A percentile compares a stretch with the other conserved stretches of the same genome.
These are phyloP conservation scores for Phytophthora hibernalis DNA, from an alignment of 352 stramenopile genomes.

Conservation along the genomic window DNA sequence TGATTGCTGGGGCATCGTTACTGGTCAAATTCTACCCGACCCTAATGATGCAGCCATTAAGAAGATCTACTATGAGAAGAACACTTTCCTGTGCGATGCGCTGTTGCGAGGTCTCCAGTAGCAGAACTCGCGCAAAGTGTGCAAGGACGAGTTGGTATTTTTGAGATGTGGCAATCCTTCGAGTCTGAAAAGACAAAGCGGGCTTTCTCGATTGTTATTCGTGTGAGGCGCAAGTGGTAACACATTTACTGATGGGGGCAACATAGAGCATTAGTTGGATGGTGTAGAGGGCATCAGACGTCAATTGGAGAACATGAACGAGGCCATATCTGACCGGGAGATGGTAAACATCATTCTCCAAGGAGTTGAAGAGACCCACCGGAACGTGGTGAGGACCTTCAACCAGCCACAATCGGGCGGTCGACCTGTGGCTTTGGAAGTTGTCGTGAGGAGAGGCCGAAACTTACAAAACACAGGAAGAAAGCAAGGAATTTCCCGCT, in stretches of 20 bases:
- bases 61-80: neutral
- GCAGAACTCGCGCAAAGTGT: constrained; percentile 1
- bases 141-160: neutral
- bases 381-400: constrained; percentile 1
- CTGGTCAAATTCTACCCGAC: neutral
- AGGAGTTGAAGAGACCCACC: constrained; percentile 1
- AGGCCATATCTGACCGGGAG: neutral
- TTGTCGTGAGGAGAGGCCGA: neutral
- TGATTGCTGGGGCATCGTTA: neutral
- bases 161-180: constrained; percentile 14
- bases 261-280: constrained; percentile 10
- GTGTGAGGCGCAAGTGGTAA: neutral
- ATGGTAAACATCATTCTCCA: constrained; percentile 9
- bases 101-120: neutral
- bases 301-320: constrained; percentile 10
- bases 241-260: neutral
- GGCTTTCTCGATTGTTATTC: neutral
- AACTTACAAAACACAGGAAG: neutral
- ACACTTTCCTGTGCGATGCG: neutral
- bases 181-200: constrained; percentile 10
- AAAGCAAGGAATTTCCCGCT: neutral
- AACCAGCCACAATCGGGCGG: neutral
- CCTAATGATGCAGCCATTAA: neutral
- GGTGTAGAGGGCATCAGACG: neutral
- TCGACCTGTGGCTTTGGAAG: neutral